These are phyloP conservation scores for Mercurialis annua DNA, from an alignment of 345 rosid species.

Conservation along the genomic window DNA sequence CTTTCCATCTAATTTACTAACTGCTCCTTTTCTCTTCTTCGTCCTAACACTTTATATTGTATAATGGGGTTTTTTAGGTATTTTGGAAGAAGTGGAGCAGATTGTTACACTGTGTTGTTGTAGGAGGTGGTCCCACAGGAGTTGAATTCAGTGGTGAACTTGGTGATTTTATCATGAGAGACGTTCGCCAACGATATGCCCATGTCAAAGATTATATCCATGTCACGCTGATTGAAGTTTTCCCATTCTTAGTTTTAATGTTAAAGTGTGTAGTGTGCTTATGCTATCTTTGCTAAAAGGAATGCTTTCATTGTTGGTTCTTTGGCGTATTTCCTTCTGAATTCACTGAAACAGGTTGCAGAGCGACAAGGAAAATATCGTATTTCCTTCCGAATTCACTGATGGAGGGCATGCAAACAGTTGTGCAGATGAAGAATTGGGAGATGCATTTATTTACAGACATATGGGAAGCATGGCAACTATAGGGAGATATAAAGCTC, in stretches of 20 bases:
- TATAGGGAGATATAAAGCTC: conserved; percentile 83
- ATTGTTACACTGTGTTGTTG: conserved; percentile 86
- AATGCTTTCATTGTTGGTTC: not conserved
- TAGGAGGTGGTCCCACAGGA: conserved; percentile 98
- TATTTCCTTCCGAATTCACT: conserved; percentile 54
- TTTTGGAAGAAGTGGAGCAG: conserved; percentile 71
- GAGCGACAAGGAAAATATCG: conserved; percentile 90
- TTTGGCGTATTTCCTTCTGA: not conserved
- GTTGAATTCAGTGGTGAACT: conserved; percentile 98
- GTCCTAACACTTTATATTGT: not conserved
- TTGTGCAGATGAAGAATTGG: conserved; percentile 52
- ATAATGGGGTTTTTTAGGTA: conserved; percentile 38
- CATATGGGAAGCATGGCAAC: conserved; percentile 99
- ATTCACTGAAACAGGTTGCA: conserved; percentile 57
- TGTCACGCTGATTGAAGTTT: conserved; percentile 94
- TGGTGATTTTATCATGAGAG: conserved; percentile 83
- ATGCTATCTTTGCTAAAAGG: not conserved
- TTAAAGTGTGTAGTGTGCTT: not conserved
- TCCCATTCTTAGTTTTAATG: conserved; percentile 17
- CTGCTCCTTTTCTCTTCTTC: not conserved
- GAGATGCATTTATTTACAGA: conserved; percentile 75
- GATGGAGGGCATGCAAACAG: conserved; percentile 75
- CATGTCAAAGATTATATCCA: conserved; percentile 81
- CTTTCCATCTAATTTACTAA: not conserved
- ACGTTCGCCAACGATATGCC: conserved; percentile 79